Conservation (phyloP, 2,329 filamentous ascomycete species). For the Fusarium nurragi region DNA sequence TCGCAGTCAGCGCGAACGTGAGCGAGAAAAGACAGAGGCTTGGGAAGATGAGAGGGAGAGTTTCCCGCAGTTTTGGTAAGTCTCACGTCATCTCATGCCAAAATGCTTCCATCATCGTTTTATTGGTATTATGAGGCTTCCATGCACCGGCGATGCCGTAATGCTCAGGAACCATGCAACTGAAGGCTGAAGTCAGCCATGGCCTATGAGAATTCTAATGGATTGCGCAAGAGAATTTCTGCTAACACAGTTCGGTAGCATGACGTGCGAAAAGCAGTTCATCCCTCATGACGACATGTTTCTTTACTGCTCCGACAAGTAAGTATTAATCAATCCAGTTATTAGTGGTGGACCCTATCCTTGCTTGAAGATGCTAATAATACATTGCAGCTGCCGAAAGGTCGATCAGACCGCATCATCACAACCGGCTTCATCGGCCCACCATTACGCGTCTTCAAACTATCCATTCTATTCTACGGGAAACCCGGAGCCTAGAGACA, state of each 20-base stretch:
- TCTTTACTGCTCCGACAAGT: slow-evolving; percentile 72
- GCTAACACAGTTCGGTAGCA: slow-evolving; percentile 55
- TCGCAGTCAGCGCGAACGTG: slow-evolving; percentile 61
- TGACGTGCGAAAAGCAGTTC: slow-evolving; percentile 75
- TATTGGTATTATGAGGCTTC: slow-evolving; percentile 17
- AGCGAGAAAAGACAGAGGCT: slow-evolving; percentile 61
- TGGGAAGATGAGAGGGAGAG: slow-evolving; percentile 69
- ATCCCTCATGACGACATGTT: slow-evolving; percentile 65
- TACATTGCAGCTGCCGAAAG: slow-evolving; percentile 59
- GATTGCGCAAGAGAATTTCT: not conserved
- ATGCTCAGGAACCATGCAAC: slow-evolving; percentile 27
- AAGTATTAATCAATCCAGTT: slow-evolving; percentile 49
- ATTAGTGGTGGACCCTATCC: slow-evolving; percentile 27
- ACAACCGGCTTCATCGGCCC: slow-evolving; percentile 42
- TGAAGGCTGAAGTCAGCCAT: slow-evolving; percentile 2
- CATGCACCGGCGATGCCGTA: slow-evolving; percentile 31
- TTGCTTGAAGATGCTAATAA: slow-evolving; percentile 35
- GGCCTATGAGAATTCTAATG: not conserved
- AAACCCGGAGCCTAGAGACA: slow-evolving; percentile 66
- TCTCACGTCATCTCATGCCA: slow-evolving; percentile 39
- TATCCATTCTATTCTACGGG: slow-evolving; percentile 58
- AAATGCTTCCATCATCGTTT: slow-evolving; percentile 9
- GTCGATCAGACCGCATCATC: slow-evolving; percentile 58
- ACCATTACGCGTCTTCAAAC: slow-evolving; percentile 49
- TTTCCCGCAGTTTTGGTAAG: slow-evolving; percentile 73